Evolutionary conservation across 208 protist species (phyloP), one percentile per base, ranked within the genome.

Genomic region (Trypanosoma mega): DNA sequence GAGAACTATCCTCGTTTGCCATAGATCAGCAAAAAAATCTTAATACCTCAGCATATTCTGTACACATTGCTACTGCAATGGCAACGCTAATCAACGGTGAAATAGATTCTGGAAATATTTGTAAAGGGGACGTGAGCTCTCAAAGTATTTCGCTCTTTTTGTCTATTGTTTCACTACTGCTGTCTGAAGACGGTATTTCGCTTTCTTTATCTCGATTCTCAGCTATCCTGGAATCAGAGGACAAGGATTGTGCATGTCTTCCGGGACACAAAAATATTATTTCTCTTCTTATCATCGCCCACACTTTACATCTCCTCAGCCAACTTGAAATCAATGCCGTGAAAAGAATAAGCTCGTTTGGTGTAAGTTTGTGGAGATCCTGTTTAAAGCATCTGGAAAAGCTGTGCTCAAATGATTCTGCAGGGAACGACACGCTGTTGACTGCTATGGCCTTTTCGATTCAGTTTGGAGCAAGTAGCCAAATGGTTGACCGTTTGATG

Each of bases 381-480:
- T 72, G 37, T 53, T 48, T 72, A 41, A 72, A 54, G 23, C 39
- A 64, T 53, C 12, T 72, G 27, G 65, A 72, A 52, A 72, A 60
- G 24, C 23, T 39, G 34, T 39, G 34, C 8, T 39, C 34, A 16
- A 39, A 39, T 12, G 34, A 6, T 6, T 39, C 34, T 39, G 8
- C 31, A 12, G 27, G 31, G 27, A 50, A 63, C 24, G 24, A 50
- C 36, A 31, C 30, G 16, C n/a, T 72, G 20, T 45, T 64, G 37
- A 45, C 24, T 49, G 26, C 43, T 16, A 33, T 72, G n/a, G 36
- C 29, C n/a, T 72, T 72, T 60, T 59, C 36, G 20, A 63, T 72
- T 72, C 47, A 41, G 30, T 72, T 72, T 60, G 65, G 65, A 29
- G 65, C 56, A 47, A 72, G 65, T 29, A 72, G 65, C 50, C 65